Evolutionary conservation across 1,284 basidiomycete genomes (phyloP).

Genomic region (Cryptococcus sp.): DNA sequence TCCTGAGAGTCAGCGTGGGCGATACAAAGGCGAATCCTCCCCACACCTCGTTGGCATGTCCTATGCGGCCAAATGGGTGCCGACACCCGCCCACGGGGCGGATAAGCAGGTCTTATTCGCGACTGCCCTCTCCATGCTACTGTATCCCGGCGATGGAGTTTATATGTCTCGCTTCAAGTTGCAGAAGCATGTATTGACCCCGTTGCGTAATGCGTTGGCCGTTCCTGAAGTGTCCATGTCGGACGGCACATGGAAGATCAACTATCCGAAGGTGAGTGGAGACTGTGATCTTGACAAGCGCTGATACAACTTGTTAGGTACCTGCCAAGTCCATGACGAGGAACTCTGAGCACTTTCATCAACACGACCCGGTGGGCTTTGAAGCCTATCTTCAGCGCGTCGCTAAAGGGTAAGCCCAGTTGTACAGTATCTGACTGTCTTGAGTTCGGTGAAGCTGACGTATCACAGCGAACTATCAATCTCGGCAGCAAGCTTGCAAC

Average conservation of each 20-base stretch:
- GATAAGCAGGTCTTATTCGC: conserved; percentile 66
- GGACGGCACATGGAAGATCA: conserved; percentile 41
- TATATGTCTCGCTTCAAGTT: conserved; percentile 48
- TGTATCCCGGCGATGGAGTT: conserved; percentile 50
- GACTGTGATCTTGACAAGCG: conserved; percentile 1
- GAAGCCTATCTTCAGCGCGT: conserved; percentile 61
- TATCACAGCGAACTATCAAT: conserved; percentile 4
- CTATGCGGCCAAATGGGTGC: conserved; percentile 69
- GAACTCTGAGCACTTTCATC: conserved; percentile 60
- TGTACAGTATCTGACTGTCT: not conserved
- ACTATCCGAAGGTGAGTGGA: conserved; percentile 59
- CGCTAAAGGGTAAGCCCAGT: conserved; percentile 54
- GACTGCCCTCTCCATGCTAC: conserved; percentile 62
- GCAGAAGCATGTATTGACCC: conserved; percentile 53
- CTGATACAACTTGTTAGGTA: conserved; percentile 54
- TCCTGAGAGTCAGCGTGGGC: conserved; percentile 36
- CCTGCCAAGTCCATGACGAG: conserved; percentile 63
- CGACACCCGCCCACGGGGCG: conserved; percentile 61
- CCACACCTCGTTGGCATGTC: conserved; percentile 57
- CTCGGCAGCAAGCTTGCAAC: conserved; percentile 33
- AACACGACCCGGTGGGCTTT: conserved; percentile 64
- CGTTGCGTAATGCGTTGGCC: conserved; percentile 57
- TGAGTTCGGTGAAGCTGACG: conserved; percentile 1
- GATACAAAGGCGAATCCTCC: conserved; percentile 40
- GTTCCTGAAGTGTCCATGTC: conserved; percentile 66